These are phyloP conservation scores for Henckelia pumila DNA, from an alignment of 257 asterid genomes.

Conservation along the genomic window DNA sequence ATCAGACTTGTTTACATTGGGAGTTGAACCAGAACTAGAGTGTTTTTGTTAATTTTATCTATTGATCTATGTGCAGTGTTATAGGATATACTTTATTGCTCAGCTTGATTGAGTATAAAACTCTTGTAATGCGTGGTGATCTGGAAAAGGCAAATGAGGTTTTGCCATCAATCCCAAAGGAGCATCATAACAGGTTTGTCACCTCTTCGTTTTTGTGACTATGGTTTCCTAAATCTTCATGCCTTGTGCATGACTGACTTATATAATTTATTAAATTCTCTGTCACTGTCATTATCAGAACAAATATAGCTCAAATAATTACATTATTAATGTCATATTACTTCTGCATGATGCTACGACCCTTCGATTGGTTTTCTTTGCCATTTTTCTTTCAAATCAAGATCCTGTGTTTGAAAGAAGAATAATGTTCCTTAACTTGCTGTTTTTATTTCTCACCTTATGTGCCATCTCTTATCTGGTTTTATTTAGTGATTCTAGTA, in stretches of 20 bases:
- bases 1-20: slow-evolving; percentile 8
- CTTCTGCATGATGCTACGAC: slow-evolving; percentile 7
- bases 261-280: slow-evolving; percentile 3
- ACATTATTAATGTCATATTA: neutral
- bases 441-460: slow-evolving; percentile 1
- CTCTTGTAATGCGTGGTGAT: slow-evolving; percentile 96
- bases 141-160: slow-evolving; percentile 80
- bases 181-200: slow-evolving; percentile 75
- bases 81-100: slow-evolving; percentile 83
- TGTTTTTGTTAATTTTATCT: slow-evolving; percentile 3
- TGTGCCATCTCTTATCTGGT: slow-evolving; percentile 22
- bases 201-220: slow-evolving; percentile 17
- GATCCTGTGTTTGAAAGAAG: slow-evolving; percentile 8
- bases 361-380: neutral
- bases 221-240: neutral
- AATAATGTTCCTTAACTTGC: neutral
- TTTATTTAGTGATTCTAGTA: slow-evolving; percentile 4
- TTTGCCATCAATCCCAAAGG: slow-evolving; percentile 84
- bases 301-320: neutral
- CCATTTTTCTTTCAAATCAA: neutral
- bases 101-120: slow-evolving; percentile 93
- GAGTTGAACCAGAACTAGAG: neutral
- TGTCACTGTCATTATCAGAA: slow-evolving; percentile 16
- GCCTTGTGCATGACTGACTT: slow-evolving; percentile 19
- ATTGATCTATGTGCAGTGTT: slow-evolving; percentile 51